Conservation (phyloP, 164 flowering plant genomes). For the Chloranthus sessilifolius region DNA sequence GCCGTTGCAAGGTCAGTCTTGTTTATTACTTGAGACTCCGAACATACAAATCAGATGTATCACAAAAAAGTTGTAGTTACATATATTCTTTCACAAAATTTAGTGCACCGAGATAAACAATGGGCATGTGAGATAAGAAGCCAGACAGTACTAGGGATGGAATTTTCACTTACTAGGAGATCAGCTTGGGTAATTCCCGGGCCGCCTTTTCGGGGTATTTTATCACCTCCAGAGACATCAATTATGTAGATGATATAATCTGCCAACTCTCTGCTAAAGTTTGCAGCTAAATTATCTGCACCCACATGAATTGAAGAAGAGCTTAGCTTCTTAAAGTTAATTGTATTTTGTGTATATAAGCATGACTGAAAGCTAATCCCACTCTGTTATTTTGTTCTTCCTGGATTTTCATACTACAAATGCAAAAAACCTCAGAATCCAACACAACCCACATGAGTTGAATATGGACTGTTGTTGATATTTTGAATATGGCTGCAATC, state of each 20-base stretch:
- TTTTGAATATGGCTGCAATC: too few species aligned
- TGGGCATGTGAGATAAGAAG: neutral
- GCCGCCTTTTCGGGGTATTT: constrained; percentile 97
- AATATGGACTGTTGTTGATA: too few species aligned
- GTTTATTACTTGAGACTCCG: constrained; percentile 71
- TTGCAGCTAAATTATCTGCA: constrained; percentile 96
- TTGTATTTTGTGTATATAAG: too few species aligned
- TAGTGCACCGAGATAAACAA: too few species aligned
- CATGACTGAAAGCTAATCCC: too few species aligned
- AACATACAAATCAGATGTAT: neutral
- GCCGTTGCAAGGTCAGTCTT: constrained; percentile 95
- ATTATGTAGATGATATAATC: constrained; percentile 95
- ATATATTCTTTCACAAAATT: too few species aligned
- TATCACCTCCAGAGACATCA: constrained; percentile 95
- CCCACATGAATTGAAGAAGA: too few species aligned
- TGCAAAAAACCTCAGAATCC: too few species aligned
- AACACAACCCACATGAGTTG: too few species aligned
- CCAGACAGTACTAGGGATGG: neutral
- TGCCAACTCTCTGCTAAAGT: constrained; percentile 95
- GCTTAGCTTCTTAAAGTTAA: too few species aligned
- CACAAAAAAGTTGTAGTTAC: neutral
- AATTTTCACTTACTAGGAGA: constrained; percentile 54
- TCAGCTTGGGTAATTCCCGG: constrained; percentile 99
- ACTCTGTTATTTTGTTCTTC: too few species aligned
- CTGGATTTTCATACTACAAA: too few species aligned